Evolutionary conservation across 2,329 filamentous ascomycete genomes (phyloP).

Genomic region (Anisogramma anomala): DNA sequence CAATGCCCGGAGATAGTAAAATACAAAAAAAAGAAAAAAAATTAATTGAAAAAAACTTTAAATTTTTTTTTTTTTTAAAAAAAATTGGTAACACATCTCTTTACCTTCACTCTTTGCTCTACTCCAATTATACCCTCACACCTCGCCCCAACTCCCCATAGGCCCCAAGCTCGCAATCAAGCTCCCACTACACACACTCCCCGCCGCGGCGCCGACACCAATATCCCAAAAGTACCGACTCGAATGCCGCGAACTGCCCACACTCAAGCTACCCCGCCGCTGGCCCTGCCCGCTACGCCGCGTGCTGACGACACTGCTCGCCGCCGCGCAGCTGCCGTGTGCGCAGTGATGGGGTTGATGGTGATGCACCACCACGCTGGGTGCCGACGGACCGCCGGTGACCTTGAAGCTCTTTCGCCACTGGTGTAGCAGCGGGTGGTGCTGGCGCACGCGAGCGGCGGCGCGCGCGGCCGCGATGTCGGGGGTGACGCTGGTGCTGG

Average conservation of each 20-base stretch:
- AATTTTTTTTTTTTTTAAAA: no score
- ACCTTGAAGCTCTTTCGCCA: slow-evolving; percentile 45
- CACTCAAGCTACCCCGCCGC: slow-evolving; percentile 61
- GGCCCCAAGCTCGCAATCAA: slow-evolving; percentile 54
- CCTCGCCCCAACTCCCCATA: slow-evolving; percentile 71
- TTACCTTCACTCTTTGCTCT: no score
- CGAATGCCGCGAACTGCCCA: slow-evolving; percentile 61
- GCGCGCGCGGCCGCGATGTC: slow-evolving; percentile 47
- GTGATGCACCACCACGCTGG: slow-evolving; percentile 28
- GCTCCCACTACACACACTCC: slow-evolving; percentile 65
- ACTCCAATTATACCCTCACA: no score
- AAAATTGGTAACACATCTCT: no score
- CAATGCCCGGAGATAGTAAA: no score
- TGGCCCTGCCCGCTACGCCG: slow-evolving; percentile 62
- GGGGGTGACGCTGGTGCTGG: slow-evolving; percentile 28
- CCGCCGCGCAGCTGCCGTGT: slow-evolving; percentile 67
- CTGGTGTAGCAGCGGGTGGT: slow-evolving; percentile 69
- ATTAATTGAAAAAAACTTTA: no score
- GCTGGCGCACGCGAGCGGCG: slow-evolving; percentile 72
- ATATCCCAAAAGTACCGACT: slow-evolving; percentile 89
- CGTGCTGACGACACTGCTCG: no score
- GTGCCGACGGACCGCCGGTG: slow-evolving; percentile 34
- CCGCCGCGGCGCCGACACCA: slow-evolving; percentile 34
- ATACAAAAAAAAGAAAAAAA: no score
- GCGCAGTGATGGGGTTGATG: slow-evolving; percentile 20